Evolutionary conservation across 148 eudicot genomes (phyloP), one percentile per base, ranked within the genome.

Genomic region (Rhododendron simsii): DNA sequence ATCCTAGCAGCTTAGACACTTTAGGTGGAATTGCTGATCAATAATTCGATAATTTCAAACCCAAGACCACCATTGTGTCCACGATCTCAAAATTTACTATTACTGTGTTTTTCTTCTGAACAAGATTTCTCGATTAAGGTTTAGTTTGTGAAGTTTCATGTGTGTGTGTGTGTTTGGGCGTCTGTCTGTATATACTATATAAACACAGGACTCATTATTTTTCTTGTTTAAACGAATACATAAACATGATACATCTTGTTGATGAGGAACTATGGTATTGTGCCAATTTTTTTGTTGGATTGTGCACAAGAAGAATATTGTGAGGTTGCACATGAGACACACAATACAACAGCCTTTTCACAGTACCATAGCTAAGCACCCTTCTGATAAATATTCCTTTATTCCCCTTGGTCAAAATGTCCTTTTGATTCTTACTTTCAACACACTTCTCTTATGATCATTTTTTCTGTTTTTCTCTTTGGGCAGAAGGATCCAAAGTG

Each of bases 401-500:
- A 90, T 91, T 92, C 87, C 53, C 81, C 81, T 61, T 53, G 86
- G 92, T 88, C 83, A 67, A 89, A 87, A 86, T 11, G 45, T 30
- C 50, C 93, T 85, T 93, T 89, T 89, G 90, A 93, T 93, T 90
- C 94, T 90, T 92, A 88, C 78, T 61, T 45, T 65, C 35, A 84
- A 69, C 84, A 87, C 84, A 79, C 77, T 67, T 51, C 37, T 79
- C 71, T 47, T 35, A 26, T 79, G 83, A 26, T 18, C 71, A 81
- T 12, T 4, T 76, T 37, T 37, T 74, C 35, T 39, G 30, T 76
- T 21, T 63, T 51, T 55, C 8, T 50, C 33, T 80, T 21, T 81
- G 21, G 87, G 85, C 93, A 92, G 94, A 91, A 93, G 89, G 95
- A 94, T 75, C 89, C 93, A 30, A 93, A 92, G 84, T 91, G 95